Percentiles rank a stretch among this genome's conserved stretches.
Conservation (phyloP, 306 rosid genomes). For the Sicyos baderoa region DNA sequence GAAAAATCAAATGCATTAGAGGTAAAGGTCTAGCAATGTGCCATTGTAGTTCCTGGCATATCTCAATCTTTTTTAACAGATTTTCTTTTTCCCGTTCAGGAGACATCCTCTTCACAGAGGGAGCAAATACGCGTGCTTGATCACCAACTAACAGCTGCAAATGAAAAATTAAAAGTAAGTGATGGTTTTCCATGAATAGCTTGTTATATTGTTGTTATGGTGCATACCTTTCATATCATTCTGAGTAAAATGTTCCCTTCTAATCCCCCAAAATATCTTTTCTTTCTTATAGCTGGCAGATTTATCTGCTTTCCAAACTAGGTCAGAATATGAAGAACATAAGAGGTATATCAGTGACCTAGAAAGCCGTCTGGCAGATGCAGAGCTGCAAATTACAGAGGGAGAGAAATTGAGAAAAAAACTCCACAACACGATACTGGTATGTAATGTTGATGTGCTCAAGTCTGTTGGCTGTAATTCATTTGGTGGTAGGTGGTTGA, state of each 20-base stretch:
- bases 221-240: not conserved
- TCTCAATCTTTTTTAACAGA: slow-evolving; percentile 13
- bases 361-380: slow-evolving; percentile 52
- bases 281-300: slow-evolving; percentile 43
- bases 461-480: not conserved
- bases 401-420: slow-evolving; percentile 75
- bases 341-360: slow-evolving; percentile 41
- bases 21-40: slow-evolving; percentile 32
- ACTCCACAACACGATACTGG: slow-evolving; percentile 85
- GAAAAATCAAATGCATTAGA: slow-evolving; percentile 52
- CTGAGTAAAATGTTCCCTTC: not conserved
- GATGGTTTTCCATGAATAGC: not conserved
- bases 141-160: slow-evolving; percentile 48
- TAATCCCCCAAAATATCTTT: not conserved
- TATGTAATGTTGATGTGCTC: slow-evolving; percentile 23
- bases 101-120: slow-evolving; percentile 62
- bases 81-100: slow-evolving; percentile 35
- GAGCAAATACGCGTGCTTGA: slow-evolving; percentile 44
- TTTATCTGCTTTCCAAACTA: slow-evolving; percentile 50
- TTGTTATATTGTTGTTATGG: not conserved
- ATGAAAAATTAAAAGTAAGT: slow-evolving; percentile 60
- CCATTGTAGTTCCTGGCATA: too few relatives aligned
- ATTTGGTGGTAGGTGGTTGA: not conserved
- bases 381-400: slow-evolving; percentile 55
- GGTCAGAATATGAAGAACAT: slow-evolving; percentile 52